phyloP scores from a whole-genome alignment of 768 basidiomycete genomes.

The Cubamyces lactineus region DNA sequence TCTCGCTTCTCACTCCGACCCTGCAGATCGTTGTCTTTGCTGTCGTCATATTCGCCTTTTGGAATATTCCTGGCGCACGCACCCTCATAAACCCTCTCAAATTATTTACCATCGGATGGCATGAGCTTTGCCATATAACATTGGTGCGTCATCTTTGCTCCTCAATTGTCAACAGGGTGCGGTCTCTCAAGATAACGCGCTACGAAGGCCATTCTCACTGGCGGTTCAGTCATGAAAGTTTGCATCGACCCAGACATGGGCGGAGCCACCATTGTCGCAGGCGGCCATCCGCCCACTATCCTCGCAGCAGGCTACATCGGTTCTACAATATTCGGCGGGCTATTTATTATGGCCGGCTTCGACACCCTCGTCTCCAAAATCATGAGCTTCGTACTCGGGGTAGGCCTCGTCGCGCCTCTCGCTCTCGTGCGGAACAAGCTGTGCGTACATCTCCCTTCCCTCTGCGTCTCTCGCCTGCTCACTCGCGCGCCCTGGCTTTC shows the following conservation, averaged over 20 bases:
- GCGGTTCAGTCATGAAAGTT: constrained; percentile 76
- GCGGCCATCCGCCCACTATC: constrained; percentile 72
- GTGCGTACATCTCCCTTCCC: constrained; percentile 47
- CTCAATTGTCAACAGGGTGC: constrained; percentile 3
- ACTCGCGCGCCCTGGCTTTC: neutral
- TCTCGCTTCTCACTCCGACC: constrained; percentile 2
- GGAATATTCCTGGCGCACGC: constrained; percentile 83
- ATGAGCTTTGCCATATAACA: constrained; percentile 84
- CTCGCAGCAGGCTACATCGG: constrained; percentile 83
- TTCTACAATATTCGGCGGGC: constrained; percentile 78
- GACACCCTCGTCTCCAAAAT: constrained; percentile 91
- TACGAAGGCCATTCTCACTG: constrained; percentile 71
- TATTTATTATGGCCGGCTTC: constrained; percentile 84
- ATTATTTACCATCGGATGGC: constrained; percentile 86
- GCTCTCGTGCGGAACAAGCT: constrained; percentile 88
- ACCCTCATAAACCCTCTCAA: constrained; percentile 84
- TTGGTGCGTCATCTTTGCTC: constrained; percentile 51
- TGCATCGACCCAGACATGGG: constrained; percentile 86
- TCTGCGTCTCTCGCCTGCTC: constrained; percentile 1
- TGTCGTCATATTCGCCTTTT: constrained; percentile 84
- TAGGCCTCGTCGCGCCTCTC: constrained; percentile 85
- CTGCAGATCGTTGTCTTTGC: constrained; percentile 79
- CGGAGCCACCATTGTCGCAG: constrained; percentile 76
- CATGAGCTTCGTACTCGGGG: constrained; percentile 86
- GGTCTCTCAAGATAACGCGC: neutral